Percentiles rank a stretch among this genome's conserved stretches.
phyloP scores from a whole-genome alignment of 73 alveolate species.

The Breviolum minutum region DNA sequence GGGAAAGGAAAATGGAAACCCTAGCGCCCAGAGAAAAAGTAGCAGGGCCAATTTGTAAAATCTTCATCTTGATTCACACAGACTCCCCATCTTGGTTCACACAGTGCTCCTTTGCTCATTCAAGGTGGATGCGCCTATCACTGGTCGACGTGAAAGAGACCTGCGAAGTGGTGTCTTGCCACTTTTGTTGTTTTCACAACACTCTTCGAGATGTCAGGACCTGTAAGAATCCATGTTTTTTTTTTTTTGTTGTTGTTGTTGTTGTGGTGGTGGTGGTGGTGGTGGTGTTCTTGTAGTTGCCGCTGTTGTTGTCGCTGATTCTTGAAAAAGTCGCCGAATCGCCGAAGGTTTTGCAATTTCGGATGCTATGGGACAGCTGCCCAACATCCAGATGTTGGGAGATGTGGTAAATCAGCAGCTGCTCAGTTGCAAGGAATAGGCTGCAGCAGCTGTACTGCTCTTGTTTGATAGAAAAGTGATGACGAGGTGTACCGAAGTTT shows the following conservation, averaged over 20 bases:
- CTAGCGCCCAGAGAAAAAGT: too few relatives aligned
- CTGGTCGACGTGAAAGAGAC: conserved; percentile 88
- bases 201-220: neutral
- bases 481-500: neutral
- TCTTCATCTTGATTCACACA: too few relatives aligned
- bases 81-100: too few relatives aligned
- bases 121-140: conserved; percentile 71
- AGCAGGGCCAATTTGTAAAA: too few relatives aligned
- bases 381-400: conserved; percentile 88
- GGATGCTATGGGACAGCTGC: conserved; percentile 85
- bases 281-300: too few relatives aligned
- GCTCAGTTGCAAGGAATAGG: neutral
- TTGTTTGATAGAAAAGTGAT: neutral
- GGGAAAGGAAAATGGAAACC: too few relatives aligned
- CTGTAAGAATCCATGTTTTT: neutral
- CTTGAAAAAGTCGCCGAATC: neutral
- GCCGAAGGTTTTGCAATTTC: conserved; percentile 47
- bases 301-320: neutral
- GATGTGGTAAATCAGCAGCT: conserved; percentile 74
- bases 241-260: neutral
- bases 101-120: neutral
- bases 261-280: neutral
- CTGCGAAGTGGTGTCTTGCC: conserved; percentile 57
- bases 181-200: neutral
- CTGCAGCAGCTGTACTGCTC: too few relatives aligned